A percentile compares a stretch with the other conserved stretches of the same genome.
phyloP scores from a whole-genome alignment of 2,329 filamentous ascomycete species.

The Harringtonia aguacate region DNA sequence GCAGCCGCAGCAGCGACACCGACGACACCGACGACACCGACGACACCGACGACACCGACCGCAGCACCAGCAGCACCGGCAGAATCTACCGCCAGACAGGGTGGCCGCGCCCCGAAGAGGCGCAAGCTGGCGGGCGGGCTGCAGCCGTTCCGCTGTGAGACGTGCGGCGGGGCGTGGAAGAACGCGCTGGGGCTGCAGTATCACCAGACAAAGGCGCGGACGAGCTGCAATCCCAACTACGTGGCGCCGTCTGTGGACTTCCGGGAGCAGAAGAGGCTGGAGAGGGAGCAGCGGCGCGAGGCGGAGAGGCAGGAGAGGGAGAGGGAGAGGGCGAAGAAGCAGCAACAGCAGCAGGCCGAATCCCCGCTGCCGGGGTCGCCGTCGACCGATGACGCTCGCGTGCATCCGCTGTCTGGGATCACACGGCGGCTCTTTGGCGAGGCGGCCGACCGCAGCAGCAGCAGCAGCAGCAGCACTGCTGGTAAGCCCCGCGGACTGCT shows the following conservation, averaged over 20 bases:
- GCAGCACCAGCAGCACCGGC: too few relatives aligned
- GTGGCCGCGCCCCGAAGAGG: constrained; percentile 5
- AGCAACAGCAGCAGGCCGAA: neutral
- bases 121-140: constrained; percentile 5
- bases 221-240: constrained; percentile 40
- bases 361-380: neutral
- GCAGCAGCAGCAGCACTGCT: neutral
- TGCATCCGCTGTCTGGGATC: neutral
- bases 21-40: neutral
- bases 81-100: too few relatives aligned
- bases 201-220: constrained; percentile 43
- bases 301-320: neutral
- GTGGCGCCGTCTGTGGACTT: constrained; percentile 19
- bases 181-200: constrained; percentile 49
- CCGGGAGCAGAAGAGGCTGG: constrained; percentile 10
- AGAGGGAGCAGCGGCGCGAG: neutral
- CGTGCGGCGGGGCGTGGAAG: constrained; percentile 44
- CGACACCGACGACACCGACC: too few relatives aligned
- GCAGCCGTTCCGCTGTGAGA: constrained; percentile 34
- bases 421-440: neutral
- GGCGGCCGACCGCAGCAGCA: neutral
- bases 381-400: neutral
- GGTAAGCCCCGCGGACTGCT: too few relatives aligned
- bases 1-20: neutral
- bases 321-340: neutral